Conservation (phyloP, 805 yeast genomes). For the Candida qinlingensis region DNA sequence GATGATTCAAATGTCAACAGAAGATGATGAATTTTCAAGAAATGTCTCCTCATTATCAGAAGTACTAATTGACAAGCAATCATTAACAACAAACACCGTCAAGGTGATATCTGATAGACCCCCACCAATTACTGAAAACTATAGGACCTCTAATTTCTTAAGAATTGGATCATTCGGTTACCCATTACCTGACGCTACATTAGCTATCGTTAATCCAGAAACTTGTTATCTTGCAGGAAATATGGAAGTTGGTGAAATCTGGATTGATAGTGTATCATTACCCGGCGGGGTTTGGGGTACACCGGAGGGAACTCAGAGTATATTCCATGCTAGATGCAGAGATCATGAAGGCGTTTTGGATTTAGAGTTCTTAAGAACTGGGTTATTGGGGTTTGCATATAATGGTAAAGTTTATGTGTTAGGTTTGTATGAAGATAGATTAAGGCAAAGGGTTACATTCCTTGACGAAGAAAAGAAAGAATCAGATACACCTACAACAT, state of each 20-base stretch:
- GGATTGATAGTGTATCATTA: constrained; percentile 93
- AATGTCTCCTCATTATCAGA: constrained; percentile 42
- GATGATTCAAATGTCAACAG: constrained; percentile 32
- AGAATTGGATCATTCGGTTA: constrained; percentile 90
- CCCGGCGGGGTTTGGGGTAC: constrained; percentile 86
- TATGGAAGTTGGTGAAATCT: constrained; percentile 88
- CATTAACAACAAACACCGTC: constrained; percentile 66
- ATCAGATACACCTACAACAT: not conserved
- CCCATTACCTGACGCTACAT: constrained; percentile 89
- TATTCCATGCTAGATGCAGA: constrained; percentile 77
- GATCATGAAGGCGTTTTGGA: constrained; percentile 68
- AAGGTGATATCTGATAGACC: constrained; percentile 59
- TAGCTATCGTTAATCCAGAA: constrained; percentile 94
- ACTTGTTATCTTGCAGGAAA: constrained; percentile 67
- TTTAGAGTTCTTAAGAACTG: constrained; percentile 82
- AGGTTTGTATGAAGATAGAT: constrained; percentile 88
- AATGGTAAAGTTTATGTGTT: constrained; percentile 84
- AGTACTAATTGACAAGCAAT: constrained; percentile 65
- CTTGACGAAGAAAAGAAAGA: constrained; percentile 36
- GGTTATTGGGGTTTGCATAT: constrained; percentile 80
- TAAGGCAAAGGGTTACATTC: constrained; percentile 72
- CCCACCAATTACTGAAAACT: constrained; percentile 40
- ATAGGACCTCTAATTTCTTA: constrained; percentile 40
- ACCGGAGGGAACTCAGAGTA: constrained; percentile 59
- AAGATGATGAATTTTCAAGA: constrained; percentile 30